Evolutionary conservation across 208 protist species (phyloP), one percentile per base, ranked within the genome.

Genomic region (Trypanosoma caninum): DNA sequence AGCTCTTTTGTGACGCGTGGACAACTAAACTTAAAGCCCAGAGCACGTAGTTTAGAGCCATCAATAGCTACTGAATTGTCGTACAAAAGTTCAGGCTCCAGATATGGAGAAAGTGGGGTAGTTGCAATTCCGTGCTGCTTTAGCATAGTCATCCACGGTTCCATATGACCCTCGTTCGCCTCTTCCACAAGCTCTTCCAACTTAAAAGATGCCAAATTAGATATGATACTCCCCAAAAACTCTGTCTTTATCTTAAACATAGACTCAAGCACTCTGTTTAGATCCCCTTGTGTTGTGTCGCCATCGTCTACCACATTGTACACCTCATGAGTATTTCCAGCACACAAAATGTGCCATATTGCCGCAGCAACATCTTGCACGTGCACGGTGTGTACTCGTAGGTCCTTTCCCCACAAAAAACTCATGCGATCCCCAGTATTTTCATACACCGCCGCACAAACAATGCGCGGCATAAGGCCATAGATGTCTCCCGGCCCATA

Each of bases 251-350:
- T 94, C 14, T 52, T 45, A 56, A 98, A 98, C 31, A 98, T 74
- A 11, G 72, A 55, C 33, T 77, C 72, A 3, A 97, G 38, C 20
- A 93, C 46, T 3, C 65, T 62, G 41, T 89, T 95, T 33, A 98
- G 65, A n/a, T 44, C 88, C n/a, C 75, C 78, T 58, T 96, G 89
- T 62, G 68, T 76, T 18, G 94, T 97, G 58, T 94, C 73, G 65
- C 69, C 76, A 52, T 97, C 95, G 60, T 98, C 96, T 18, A 80
- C 72, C 18, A 98, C 41, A 70, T 97, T 97, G 76, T 84, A 98
- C 13, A 91, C 48, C 56, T 70, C 51, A 62, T 81, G 25, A 46
- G 56, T 25, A 37, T 44, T 41, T 30, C 65, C 68, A 23, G 62
- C 40, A 61, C 59, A 70, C 13, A 73, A 45, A 22, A 95, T 41